phyloP scores from a whole-genome alignment of 2,329 filamentous ascomycete genomes.

The Colletotrichum brevisporum region DNA sequence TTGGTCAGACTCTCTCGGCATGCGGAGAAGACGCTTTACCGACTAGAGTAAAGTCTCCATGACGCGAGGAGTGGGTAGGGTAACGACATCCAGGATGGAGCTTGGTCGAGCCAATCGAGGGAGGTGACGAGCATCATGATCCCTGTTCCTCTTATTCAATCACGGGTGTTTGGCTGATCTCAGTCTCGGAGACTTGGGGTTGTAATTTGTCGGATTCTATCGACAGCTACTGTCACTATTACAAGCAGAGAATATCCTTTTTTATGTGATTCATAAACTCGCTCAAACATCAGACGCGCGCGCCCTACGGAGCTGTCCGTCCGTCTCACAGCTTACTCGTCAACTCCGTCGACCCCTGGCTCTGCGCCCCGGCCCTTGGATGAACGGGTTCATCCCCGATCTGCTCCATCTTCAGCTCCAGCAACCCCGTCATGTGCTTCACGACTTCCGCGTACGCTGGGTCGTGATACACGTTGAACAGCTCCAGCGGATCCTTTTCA shows the following conservation, averaged over 20 bases:
- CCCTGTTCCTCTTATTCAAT: neutral
- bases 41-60: conserved; percentile 21
- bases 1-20: neutral
- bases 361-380: conserved; percentile 6
- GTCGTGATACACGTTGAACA: conserved; percentile 62
- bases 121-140: neutral
- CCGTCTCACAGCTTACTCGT: conserved; percentile 27
- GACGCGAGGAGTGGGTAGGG: conserved; percentile 34
- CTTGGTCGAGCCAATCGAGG: conserved; percentile 6
- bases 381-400: conserved; percentile 63
- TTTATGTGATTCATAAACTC: neutral
- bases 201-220: too few relatives aligned
- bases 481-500: conserved; percentile 62
- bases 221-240: too few relatives aligned
- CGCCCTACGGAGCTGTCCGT: too few relatives aligned
- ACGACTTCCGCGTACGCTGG: conserved; percentile 54
- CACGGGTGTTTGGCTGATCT: too few relatives aligned
- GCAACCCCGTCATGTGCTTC: conserved; percentile 54
- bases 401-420: conserved; percentile 65
- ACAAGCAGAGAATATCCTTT: neutral
- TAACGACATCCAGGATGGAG: conserved; percentile 33
- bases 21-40: conserved; percentile 25
- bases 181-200: too few relatives aligned
- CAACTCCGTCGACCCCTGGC: neutral
- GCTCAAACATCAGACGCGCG: neutral